Conservation (phyloP, 148 eudicot species). For the Vaccinium vitisidaea region DNA sequence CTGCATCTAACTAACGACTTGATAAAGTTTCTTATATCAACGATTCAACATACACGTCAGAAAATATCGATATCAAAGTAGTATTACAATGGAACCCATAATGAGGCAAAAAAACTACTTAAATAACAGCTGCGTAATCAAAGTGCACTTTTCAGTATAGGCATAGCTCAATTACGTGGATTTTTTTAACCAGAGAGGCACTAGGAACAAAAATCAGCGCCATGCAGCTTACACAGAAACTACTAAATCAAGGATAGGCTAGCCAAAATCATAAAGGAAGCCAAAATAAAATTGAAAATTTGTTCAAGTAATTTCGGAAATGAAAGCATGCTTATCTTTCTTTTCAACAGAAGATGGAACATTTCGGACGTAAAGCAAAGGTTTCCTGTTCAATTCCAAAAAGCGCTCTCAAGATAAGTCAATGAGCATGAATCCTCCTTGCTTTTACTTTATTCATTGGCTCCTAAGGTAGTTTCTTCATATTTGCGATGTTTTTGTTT, state of each 20-base stretch:
- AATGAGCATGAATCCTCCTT: not conserved
- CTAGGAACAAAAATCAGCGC: not conserved
- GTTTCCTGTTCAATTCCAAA: not conserved
- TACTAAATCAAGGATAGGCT: not conserved
- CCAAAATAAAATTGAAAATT: not conserved
- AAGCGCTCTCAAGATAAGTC: slow-evolving; percentile 1
- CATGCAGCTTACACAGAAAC: not conserved
- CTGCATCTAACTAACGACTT: not conserved
- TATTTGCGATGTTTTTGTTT: not conserved
- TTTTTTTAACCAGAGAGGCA: not conserved
- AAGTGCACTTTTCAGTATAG: not conserved
- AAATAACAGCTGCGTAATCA: not conserved
- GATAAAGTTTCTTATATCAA: not conserved
- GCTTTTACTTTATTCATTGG: not conserved
- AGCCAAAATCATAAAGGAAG: not conserved
- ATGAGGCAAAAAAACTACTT: not conserved
- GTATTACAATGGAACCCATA: not conserved
- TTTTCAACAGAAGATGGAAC: not conserved
- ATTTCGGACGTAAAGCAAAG: not conserved
- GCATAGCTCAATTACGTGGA: not conserved
- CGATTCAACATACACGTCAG: not conserved
- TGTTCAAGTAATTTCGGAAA: not conserved
- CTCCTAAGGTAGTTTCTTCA: not conserved
- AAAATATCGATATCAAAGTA: not conserved
- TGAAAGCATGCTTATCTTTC: not conserved